Evolutionary conservation across 805 yeast species (phyloP).

Genomic region (Pichia membranifaciens): DNA sequence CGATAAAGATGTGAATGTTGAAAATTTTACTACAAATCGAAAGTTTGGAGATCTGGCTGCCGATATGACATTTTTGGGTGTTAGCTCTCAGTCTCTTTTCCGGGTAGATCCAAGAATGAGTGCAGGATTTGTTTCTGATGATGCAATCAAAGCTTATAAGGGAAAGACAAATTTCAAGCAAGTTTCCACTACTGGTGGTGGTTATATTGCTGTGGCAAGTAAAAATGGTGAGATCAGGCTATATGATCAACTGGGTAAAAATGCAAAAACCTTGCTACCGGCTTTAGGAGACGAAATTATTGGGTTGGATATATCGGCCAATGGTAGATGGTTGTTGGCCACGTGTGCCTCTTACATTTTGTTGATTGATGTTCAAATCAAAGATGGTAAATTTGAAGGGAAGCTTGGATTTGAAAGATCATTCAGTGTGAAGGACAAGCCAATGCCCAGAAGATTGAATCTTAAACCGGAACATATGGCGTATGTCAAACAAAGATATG

Average conservation of each 20-base stretch:
- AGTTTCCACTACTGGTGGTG: slow-evolving; percentile 65
- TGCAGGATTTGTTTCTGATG: slow-evolving; percentile 50
- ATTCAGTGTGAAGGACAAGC: slow-evolving; percentile 60
- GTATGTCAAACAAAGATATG: slow-evolving; percentile 47
- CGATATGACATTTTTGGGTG: slow-evolving; percentile 71
- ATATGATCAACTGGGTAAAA: slow-evolving; percentile 64
- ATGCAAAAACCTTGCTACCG: slow-evolving; percentile 75
- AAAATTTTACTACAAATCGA: slow-evolving; percentile 59
- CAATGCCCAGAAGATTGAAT: slow-evolving; percentile 61
- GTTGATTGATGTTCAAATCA: slow-evolving; percentile 60
- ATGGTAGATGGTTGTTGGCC: slow-evolving; percentile 77
- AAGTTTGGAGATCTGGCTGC: slow-evolving; percentile 69
- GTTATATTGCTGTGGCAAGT: slow-evolving; percentile 73
- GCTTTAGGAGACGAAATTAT: slow-evolving; percentile 72
- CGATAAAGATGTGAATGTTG: slow-evolving; percentile 36
- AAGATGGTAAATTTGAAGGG: slow-evolving; percentile 56
- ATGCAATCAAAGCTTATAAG: slow-evolving; percentile 44
- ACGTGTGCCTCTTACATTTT: slow-evolving; percentile 71
- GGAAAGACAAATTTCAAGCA: slow-evolving; percentile 52
- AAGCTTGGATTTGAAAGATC: slow-evolving; percentile 57
- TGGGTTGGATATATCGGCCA: slow-evolving; percentile 66
- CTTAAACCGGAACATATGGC: slow-evolving; percentile 69
- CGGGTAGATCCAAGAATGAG: slow-evolving; percentile 75
- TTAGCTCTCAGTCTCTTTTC: slow-evolving; percentile 60
- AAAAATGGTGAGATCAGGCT: slow-evolving; percentile 69